phyloP scores from a whole-genome alignment of 83 land plant genomes.

The Diphasiastrum complanatum region DNA sequence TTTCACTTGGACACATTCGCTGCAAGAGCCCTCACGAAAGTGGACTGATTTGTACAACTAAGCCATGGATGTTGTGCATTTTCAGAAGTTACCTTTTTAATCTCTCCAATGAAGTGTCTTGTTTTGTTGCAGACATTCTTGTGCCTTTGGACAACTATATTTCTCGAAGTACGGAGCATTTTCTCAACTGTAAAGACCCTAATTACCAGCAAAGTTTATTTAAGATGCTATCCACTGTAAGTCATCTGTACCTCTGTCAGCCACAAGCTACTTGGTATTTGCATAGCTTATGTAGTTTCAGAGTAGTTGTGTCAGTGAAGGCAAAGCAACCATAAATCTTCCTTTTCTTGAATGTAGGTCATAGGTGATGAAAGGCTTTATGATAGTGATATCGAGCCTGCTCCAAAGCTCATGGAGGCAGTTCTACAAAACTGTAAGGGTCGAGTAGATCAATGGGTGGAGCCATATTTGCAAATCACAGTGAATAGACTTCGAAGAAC shows the following conservation, averaged over 20 bases:
- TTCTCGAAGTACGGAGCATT: constrained; percentile 87
- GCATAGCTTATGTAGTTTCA: too few species aligned
- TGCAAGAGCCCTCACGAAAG: too few species aligned
- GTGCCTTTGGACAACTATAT: constrained; percentile 96
- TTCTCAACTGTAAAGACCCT: constrained; percentile 89
- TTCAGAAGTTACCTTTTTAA: too few species aligned
- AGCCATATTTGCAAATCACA: constrained; percentile 79
- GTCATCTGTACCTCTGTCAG: too few species aligned
- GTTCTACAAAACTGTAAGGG: constrained; percentile 93
- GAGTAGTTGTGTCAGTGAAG: too few species aligned
- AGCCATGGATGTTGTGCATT: too few species aligned
- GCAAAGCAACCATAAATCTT: too few species aligned
- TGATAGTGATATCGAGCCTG: constrained; percentile 84
- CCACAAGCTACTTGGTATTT: too few species aligned
- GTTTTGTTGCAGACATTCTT: constrained; percentile 61
- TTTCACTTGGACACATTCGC: too few species aligned
- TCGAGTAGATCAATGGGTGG: constrained; percentile 95
- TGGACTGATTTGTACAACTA: too few species aligned
- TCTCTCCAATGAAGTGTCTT: neutral
- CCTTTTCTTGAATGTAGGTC: too few species aligned
- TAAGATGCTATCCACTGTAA: constrained; percentile 72
- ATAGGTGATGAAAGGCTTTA: constrained; percentile 80
- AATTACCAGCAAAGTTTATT: constrained; percentile 95
- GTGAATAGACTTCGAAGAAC: constrained; percentile 68
- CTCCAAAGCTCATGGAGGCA: constrained; percentile 94